Conservation (phyloP, 345 rosid species). For the Mangifera indica region DNA sequence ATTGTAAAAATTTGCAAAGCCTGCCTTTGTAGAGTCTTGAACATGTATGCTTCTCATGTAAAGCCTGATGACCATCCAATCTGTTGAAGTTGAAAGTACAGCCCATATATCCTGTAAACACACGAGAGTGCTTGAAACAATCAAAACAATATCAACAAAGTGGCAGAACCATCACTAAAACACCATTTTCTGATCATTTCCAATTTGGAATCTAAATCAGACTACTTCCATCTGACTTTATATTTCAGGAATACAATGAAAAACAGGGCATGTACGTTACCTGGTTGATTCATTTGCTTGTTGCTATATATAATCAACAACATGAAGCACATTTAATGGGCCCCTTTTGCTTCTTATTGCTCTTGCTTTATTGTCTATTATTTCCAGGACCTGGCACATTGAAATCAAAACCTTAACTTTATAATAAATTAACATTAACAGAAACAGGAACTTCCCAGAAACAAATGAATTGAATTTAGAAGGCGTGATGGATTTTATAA, state of each 20-base stretch:
- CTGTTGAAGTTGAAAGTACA: not conserved
- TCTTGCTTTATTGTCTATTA: slow-evolving; percentile 60
- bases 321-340: slow-evolving; percentile 45
- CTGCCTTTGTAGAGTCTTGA: not conserved
- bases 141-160: not conserved
- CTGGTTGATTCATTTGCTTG: slow-evolving; percentile 10
- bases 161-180: too few species aligned
- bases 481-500: not conserved
- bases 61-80: not conserved
- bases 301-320: slow-evolving; percentile 49
- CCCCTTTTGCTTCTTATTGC: slow-evolving; percentile 60
- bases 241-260: not conserved
- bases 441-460: not conserved
- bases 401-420: slow-evolving; percentile 1
- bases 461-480: not conserved
- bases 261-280: slow-evolving; percentile 14
- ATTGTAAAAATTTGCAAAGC: not conserved
- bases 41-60: not conserved
- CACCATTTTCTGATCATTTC: too few species aligned
- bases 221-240: not conserved
- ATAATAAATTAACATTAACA: not conserved
- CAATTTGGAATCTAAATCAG: not conserved
- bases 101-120: slow-evolving; percentile 4
- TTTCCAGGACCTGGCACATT: slow-evolving; percentile 71
- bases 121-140: not conserved